A percentile compares a stretch with the other conserved stretches of the same genome.
Conservation (phyloP, 2,329 filamentous ascomycete genomes). For the Diplodia intermedia region DNA sequence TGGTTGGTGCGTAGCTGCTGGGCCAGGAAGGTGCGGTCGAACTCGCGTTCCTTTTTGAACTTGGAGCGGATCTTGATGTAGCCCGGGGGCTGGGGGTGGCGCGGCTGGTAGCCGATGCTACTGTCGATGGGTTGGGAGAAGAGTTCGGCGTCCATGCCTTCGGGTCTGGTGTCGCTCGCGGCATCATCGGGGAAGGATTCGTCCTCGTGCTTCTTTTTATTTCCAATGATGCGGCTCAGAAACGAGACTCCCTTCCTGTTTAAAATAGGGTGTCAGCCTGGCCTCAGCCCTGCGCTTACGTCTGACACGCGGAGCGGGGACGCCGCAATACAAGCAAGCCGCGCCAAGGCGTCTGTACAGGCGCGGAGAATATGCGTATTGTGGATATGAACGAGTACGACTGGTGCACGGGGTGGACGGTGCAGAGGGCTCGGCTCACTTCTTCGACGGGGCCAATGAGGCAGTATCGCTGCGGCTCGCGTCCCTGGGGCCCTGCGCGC, state of each 20-base stretch:
- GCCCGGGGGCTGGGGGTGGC: conserved; percentile 84
- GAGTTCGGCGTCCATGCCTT: conserved; percentile 82
- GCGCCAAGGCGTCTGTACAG: conserved; percentile 8
- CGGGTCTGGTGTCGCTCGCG: conserved; percentile 66
- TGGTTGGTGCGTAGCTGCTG: conserved; percentile 79
- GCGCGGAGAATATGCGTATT: conserved; percentile 9
- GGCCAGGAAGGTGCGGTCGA: conserved; percentile 87
- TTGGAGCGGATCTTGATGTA: conserved; percentile 87
- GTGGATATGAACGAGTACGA: conserved; percentile 5
- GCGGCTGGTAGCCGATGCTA: conserved; percentile 75
- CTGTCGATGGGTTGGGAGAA: conserved; percentile 78
- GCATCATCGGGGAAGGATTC: conserved; percentile 45
- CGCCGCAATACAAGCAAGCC: conserved; percentile 22
- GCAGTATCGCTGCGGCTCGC: conserved; percentile 17
- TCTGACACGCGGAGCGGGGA: conserved; percentile 28
- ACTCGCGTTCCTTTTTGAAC: conserved; percentile 81
- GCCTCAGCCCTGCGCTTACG: conserved; percentile 31
- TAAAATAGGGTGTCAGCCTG: conserved; percentile 30
- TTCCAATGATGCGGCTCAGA: conserved; percentile 81
- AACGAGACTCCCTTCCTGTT: conserved; percentile 86
- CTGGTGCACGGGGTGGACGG: conserved; percentile 12
- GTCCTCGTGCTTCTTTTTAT: conserved; percentile 69
- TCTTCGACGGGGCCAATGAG: conserved; percentile 34
- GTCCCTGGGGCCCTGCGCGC: conserved; percentile 48
- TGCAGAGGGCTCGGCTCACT: conserved; percentile 42